A percentile compares a stretch with the other conserved stretches of the same genome.
Conservation (phyloP, 768 basidiomycete genomes). For the Leccinum ochraceum region DNA sequence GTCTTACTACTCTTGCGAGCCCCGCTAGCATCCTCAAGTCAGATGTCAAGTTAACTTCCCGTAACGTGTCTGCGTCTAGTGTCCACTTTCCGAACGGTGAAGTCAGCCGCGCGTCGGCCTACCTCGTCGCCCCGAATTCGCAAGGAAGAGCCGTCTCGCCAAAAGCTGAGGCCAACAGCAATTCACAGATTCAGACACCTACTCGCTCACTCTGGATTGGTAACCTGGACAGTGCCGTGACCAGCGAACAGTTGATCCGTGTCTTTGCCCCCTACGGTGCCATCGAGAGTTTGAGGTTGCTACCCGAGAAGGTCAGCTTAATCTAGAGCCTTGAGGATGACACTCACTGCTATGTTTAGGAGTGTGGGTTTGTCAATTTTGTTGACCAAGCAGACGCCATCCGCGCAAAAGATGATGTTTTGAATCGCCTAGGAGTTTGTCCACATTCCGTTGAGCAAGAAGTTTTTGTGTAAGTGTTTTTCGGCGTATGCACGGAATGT, state of each 20-base stretch:
- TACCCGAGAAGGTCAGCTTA: constrained; percentile 88
- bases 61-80: no score
- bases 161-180: no score
- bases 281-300: constrained; percentile 90
- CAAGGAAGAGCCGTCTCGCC: no score
- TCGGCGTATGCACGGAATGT: neutral
- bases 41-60: no score
- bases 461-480: constrained; percentile 61
- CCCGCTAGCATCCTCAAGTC: no score
- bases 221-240: constrained; percentile 88
- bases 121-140: no score
- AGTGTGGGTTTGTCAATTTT: constrained; percentile 99
- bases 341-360: constrained; percentile 50
- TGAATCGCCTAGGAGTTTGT: constrained; percentile 73
- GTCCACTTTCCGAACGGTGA: no score
- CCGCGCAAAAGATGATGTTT: constrained; percentile 95
- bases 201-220: no score
- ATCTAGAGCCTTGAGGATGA: neutral
- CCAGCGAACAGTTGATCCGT: constrained; percentile 91
- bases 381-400: constrained; percentile 96
- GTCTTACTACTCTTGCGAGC: no score
- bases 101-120: no score
- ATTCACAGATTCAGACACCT: no score
- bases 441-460: constrained; percentile 42
- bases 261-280: constrained; percentile 97